Evolutionary conservation across 2,329 filamentous ascomycete species (phyloP).

Genomic region (Orbilia brochopaga): DNA sequence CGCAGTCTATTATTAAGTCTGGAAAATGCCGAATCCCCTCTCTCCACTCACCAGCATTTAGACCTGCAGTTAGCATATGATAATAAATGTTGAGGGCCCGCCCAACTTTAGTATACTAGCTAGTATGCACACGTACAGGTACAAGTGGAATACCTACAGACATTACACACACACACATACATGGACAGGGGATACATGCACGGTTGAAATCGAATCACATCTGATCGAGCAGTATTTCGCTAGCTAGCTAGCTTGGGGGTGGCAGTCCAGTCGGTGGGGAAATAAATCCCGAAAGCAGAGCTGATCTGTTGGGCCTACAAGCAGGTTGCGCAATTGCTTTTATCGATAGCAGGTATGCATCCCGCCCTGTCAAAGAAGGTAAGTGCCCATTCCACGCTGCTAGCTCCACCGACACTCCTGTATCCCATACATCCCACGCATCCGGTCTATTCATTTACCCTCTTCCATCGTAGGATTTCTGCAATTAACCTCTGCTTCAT

Average conservation of each 20-base stretch:
- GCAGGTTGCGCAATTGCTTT: background rate
- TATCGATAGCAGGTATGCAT: constrained; percentile 16
- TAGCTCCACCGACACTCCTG: background rate
- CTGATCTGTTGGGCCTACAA: constrained; percentile 27
- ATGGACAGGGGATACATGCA: constrained; percentile 8
- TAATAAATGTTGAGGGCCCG: too few relatives aligned
- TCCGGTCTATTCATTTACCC: background rate
- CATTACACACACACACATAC: constrained; percentile 20
- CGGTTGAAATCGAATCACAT: constrained; percentile 1
- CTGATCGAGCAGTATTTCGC: too few relatives aligned
- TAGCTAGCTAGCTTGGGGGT: background rate
- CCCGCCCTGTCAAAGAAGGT: background rate
- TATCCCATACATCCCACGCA: background rate
- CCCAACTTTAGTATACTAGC: too few relatives aligned
- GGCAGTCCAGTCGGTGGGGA: constrained; percentile 24
- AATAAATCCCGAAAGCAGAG: constrained; percentile 44
- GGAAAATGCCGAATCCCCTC: background rate
- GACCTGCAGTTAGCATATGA: too few relatives aligned
- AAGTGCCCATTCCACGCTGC: constrained; percentile 3
- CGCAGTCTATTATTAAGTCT: constrained; percentile 30
- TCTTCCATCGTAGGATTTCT: too few relatives aligned
- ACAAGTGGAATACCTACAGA: constrained; percentile 1
- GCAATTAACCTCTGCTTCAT: too few relatives aligned
- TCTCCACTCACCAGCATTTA: background rate
- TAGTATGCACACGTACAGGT: constrained; percentile 24